Conservation (phyloP, 441 rosid genomes). For the Euphorbia neoarborescens region DNA sequence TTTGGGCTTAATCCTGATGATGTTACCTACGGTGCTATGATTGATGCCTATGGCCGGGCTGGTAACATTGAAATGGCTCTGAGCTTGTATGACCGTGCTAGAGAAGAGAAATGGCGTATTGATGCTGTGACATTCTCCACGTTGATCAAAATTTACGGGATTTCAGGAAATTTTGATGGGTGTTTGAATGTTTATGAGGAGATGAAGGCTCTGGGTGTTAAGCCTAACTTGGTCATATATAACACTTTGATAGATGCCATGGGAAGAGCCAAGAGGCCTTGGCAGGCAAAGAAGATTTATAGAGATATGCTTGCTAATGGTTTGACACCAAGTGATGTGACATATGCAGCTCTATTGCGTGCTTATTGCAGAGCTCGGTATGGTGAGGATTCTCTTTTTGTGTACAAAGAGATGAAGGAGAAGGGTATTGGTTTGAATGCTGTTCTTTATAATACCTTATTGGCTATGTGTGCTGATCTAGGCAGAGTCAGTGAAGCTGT, state of each 20-base stretch:
- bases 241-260: constrained; percentile 74
- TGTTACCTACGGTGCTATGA: constrained; percentile 55
- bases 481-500: constrained; percentile 60
- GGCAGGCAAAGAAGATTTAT: constrained; percentile 67
- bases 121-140: constrained; percentile 56
- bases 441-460: constrained; percentile 62
- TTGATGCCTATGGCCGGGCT: constrained; percentile 68
- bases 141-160: constrained; percentile 61
- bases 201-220: constrained; percentile 73
- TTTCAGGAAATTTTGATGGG: constrained; percentile 62
- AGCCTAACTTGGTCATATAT: constrained; percentile 55
- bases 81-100: constrained; percentile 77
- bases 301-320: constrained; percentile 56
- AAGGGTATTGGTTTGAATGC: constrained; percentile 48
- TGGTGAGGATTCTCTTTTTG: constrained; percentile 60
- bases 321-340: constrained; percentile 45
- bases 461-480: constrained; percentile 83
- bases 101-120: constrained; percentile 74
- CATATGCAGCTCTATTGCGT: constrained; percentile 60
- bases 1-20: constrained; percentile 64
- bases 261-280: constrained; percentile 95
- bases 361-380: constrained; percentile 77
- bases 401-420: constrained; percentile 76
- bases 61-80: constrained; percentile 70
- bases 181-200: constrained; percentile 85